These are phyloP conservation scores for Kazachstania sp. DNA, from an alignment of 1,139 yeast genomes.

Conservation along the genomic window DNA sequence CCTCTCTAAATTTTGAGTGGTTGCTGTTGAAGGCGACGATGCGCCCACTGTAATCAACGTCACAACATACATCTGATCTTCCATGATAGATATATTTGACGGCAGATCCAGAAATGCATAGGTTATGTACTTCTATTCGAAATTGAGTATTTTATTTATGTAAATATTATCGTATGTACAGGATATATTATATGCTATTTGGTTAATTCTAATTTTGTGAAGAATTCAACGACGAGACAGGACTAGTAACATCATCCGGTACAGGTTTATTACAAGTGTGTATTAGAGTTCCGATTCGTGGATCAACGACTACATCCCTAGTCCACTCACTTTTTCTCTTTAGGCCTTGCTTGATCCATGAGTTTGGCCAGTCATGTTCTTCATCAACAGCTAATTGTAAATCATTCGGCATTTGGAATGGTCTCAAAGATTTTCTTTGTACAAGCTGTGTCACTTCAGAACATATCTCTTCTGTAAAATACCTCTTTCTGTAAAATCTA, in stretches of 20 bases:
- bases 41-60: too few relatives aligned
- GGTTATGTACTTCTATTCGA: too few relatives aligned
- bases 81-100: too few relatives aligned
- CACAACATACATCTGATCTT: too few relatives aligned
- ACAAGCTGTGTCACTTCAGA: slow-evolving; percentile 53
- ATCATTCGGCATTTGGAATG: slow-evolving; percentile 47
- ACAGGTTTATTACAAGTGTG: slow-evolving; percentile 3
- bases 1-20: too few relatives aligned
- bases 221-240: neutral
- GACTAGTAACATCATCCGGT: neutral
- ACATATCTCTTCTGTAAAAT: slow-evolving; percentile 64
- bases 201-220: too few relatives aligned
- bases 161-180: neutral
- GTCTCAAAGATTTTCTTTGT: slow-evolving; percentile 42
- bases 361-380: slow-evolving; percentile 83
- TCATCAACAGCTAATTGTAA: slow-evolving; percentile 52
- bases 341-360: slow-evolving; percentile 69
- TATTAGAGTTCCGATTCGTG: slow-evolving; percentile 38
- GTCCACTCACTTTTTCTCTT: slow-evolving; percentile 84
- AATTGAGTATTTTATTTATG: neutral
- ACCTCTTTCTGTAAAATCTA: slow-evolving; percentile 68
- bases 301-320: slow-evolving; percentile 62
- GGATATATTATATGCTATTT: neutral
- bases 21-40: too few relatives aligned
- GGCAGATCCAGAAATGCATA: too few relatives aligned